Conservation (phyloP, 1,139 yeast species). For the Taphrina confusa region DNA sequence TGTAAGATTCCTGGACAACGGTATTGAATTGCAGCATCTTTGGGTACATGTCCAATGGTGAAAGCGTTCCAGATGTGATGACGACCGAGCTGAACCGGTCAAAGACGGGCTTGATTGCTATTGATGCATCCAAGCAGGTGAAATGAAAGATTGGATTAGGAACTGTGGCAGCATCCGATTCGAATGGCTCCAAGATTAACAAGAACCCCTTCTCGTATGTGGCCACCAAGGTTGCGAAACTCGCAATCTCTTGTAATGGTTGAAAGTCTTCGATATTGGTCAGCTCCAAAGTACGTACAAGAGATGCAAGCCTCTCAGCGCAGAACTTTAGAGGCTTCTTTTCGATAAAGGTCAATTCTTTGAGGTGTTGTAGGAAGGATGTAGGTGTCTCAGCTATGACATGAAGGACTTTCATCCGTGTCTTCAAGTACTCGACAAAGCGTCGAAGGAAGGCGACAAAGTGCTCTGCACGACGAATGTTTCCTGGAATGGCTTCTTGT, state of each 20-base stretch:
- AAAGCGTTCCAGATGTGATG: conserved; percentile 95
- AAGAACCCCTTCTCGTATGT: conserved; percentile 94
- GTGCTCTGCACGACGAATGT: conserved; percentile 94
- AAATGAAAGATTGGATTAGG: conserved; percentile 96
- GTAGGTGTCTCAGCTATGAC: conserved; percentile 96
- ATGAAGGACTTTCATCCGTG: conserved; percentile 95
- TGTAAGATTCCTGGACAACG: conserved; percentile 88
- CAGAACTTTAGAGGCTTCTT: conserved; percentile 87
- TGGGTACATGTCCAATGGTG: conserved; percentile 98
- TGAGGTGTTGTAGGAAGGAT: conserved; percentile 86
- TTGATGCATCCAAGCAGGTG: conserved; percentile 94
- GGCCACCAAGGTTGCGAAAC: conserved; percentile 92
- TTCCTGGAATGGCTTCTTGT: conserved; percentile 95
- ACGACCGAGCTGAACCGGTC: conserved; percentile 91
- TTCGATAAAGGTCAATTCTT: conserved; percentile 89
- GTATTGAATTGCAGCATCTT: conserved; percentile 94
- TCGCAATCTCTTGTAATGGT: conserved; percentile 91
- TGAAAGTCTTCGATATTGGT: conserved; percentile 86
- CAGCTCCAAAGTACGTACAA: conserved; percentile 86
- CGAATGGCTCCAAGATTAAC: conserved; percentile 90
- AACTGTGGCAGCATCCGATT: conserved; percentile 93
- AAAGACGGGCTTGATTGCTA: conserved; percentile 95
- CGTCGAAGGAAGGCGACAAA: conserved; percentile 88
- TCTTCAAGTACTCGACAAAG: conserved; percentile 80
- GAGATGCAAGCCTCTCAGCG: conserved; percentile 81